These are phyloP conservation scores for Astragalus glycyphyllos DNA, from an alignment of 306 rosid genomes.

Conservation along the genomic window DNA sequence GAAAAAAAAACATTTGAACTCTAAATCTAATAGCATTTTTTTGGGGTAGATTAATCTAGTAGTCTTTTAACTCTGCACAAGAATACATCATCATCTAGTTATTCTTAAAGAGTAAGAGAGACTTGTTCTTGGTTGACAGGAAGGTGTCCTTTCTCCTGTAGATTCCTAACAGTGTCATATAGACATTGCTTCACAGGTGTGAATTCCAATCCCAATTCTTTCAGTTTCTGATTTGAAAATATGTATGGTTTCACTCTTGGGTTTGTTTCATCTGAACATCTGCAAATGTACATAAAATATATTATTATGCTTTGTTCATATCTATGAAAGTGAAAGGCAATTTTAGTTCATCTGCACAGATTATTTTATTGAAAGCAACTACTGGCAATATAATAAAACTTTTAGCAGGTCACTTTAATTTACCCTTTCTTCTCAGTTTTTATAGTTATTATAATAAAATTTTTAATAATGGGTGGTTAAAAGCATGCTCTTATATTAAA, in stretches of 20 bases:
- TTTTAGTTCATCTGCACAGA: too few species aligned
- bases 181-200: conserved; percentile 74
- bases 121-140: conserved; percentile 46
- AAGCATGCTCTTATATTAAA: not conserved
- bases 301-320: not conserved
- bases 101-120: conserved; percentile 37
- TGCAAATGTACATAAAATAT: conserved; percentile 20
- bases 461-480: not conserved
- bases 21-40: too few species aligned
- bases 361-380: too few species aligned
- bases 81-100: not conserved
- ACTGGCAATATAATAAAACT: too few species aligned
- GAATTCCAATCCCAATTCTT: conserved; percentile 78
- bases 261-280: conserved; percentile 81
- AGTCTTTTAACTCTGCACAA: too few species aligned
- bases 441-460: not conserved
- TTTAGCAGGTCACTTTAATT: too few species aligned
- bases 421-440: too few species aligned
- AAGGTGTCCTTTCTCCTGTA: conserved; percentile 89
- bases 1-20: too few species aligned
- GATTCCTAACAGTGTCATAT: conserved; percentile 82
- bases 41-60: too few species aligned
- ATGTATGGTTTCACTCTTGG: conserved; percentile 76
- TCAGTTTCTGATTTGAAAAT: conserved; percentile 73
- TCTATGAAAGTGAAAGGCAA: too few species aligned